Evolutionary conservation across 768 basidiomycete species (phyloP).

Genomic region (Harrya chromipes): DNA sequence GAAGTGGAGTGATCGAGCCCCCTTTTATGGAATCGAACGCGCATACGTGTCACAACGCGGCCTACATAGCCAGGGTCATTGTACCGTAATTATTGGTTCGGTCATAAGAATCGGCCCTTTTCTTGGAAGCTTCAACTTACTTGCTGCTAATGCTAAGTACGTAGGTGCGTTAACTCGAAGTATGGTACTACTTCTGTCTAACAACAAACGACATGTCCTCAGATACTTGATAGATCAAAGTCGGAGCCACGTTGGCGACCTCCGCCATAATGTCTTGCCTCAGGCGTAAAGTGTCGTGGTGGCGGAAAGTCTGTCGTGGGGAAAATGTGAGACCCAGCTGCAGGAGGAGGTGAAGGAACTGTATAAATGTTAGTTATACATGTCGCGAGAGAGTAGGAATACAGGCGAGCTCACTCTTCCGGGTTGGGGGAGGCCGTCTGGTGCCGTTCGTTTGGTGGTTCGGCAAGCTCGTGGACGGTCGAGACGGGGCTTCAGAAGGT

Average conservation of each 20-base stretch:
- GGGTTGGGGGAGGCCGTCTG: conserved; percentile 35
- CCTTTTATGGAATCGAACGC: conserved; percentile 21
- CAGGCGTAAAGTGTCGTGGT: conserved; percentile 58
- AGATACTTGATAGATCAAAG: conserved; percentile 52
- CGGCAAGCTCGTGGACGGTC: conserved; percentile 6
- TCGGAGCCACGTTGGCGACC: conserved; percentile 68
- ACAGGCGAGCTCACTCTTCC: conserved; percentile 44
- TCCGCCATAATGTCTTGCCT: conserved; percentile 55
- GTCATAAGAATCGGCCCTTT: too few species aligned
- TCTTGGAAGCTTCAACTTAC: too few species aligned
- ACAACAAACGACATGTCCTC: background rate
- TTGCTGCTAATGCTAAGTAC: background rate
- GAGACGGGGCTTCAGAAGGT: conserved; percentile 17
- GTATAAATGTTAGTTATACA: conserved; percentile 13
- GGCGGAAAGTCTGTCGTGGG: conserved; percentile 77
- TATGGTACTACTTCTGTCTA: background rate
- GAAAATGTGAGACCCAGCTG: conserved; percentile 66
- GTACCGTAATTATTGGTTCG: too few species aligned
- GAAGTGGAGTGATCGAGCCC: background rate
- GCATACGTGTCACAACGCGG: conserved; percentile 31
- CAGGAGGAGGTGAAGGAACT: conserved; percentile 61
- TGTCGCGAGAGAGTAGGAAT: background rate
- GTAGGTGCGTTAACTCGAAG: background rate
- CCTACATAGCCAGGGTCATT: too few species aligned
- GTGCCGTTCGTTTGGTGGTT: conserved; percentile 28